phyloP scores from a whole-genome alignment of 208 protist genomes.

The Leishmania tropica region DNA sequence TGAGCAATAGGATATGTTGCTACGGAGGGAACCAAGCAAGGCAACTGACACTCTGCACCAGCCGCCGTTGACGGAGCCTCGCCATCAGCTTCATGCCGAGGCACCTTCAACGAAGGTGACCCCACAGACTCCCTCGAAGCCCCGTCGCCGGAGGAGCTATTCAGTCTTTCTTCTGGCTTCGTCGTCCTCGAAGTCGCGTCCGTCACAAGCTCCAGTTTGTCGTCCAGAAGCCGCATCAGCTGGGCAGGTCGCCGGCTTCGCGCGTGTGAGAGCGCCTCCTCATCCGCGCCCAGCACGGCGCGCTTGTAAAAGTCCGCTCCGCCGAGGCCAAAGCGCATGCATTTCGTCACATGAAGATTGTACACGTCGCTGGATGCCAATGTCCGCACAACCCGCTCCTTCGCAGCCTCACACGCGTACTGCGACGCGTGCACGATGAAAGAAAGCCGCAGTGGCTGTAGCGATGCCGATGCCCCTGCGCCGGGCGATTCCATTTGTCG shows the following conservation, averaged over 20 bases:
- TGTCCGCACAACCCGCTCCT: constrained; percentile 9
- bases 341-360: constrained; percentile 21
- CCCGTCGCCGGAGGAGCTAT: background rate
- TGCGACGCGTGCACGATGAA: constrained; percentile 18
- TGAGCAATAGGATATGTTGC: background rate
- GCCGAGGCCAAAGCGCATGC: constrained; percentile 19
- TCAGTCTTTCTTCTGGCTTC: background rate
- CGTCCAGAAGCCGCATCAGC: constrained; percentile 28
- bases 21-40: background rate
- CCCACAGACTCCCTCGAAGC: background rate
- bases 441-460: constrained; percentile 8
- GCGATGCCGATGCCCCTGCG: background rate
- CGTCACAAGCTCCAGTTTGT: background rate
- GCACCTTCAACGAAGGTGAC: background rate
- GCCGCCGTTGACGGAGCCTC: background rate
- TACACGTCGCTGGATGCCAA: constrained; percentile 6
- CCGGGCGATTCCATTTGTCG: too few relatives aligned
- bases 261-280: constrained; percentile 1
- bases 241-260: constrained; percentile 10
- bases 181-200: background rate
- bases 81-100: background rate
- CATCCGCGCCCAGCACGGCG: background rate
- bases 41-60: background rate
- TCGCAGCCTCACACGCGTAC: constrained; percentile 15
- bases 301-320: background rate